phyloP scores from a whole-genome alignment of 2,329 filamentous ascomycete species.

The Xylaria sp. region DNA sequence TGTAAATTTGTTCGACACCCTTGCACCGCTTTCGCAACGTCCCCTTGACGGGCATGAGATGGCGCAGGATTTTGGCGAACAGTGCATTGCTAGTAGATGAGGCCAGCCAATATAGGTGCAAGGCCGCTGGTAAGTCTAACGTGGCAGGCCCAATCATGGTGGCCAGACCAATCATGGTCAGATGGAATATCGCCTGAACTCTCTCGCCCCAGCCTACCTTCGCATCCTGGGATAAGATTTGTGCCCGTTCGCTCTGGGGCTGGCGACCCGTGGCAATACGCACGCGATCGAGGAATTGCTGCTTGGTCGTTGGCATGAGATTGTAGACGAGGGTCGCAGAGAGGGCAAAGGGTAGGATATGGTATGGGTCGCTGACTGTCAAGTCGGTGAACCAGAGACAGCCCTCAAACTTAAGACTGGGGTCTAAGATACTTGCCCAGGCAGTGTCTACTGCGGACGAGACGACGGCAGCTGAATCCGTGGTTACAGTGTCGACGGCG shows the following conservation, averaged over 20 bases:
- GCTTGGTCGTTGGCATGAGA: slow-evolving; percentile 30
- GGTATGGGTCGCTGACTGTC: slow-evolving; percentile 46
- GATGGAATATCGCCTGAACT: slow-evolving; percentile 23
- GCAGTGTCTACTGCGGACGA: neutral
- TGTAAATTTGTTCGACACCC: slow-evolving; percentile 18
- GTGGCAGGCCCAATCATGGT: slow-evolving; percentile 35
- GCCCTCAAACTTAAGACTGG: slow-evolving; percentile 44
- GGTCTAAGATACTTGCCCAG: slow-evolving; percentile 26
- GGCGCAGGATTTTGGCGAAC: slow-evolving; percentile 21
- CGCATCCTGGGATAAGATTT: neutral
- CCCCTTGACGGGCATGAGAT: slow-evolving; percentile 25
- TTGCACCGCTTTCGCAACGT: slow-evolving; percentile 18
- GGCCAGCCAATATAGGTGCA: slow-evolving; percentile 42
- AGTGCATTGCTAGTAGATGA: slow-evolving; percentile 29
- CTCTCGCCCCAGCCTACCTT: neutral
- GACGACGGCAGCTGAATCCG: slow-evolving; percentile 3
- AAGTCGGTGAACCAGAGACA: slow-evolving; percentile 53
- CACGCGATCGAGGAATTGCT: slow-evolving; percentile 23
- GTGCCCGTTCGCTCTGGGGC: neutral
- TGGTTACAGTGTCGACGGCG: neutral
- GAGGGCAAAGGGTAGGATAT: slow-evolving; percentile 41
- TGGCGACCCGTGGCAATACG: slow-evolving; percentile 2
- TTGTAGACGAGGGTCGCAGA: slow-evolving; percentile 35
- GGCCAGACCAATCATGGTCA: slow-evolving; percentile 28
- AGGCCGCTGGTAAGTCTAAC: slow-evolving; percentile 36